Evolutionary conservation across 352 stramenopile species (phyloP), one percentile per base, ranked within the genome.

Genomic region (Globisporangium cystogenes): DNA sequence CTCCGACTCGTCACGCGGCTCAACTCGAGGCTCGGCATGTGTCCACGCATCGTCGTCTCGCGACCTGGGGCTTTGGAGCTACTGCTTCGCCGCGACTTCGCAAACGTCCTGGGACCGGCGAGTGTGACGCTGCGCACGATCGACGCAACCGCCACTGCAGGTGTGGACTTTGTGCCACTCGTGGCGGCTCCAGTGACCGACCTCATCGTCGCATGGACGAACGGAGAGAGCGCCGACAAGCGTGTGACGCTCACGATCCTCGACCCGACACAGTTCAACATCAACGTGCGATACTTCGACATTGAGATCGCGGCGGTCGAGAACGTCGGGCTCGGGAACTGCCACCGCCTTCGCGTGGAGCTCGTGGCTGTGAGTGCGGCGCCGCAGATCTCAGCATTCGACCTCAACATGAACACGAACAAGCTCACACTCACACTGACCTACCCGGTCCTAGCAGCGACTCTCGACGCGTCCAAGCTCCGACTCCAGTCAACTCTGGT

Each of bases 121-220:
- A 62, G 50, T 20, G 70, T 77, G 1, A 59, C 53, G 1, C 43
- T 93, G 4, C 63, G 68, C 18, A 76, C 68, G 0, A 21, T 86
- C 7, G 64, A 72, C 18, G 68, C 55, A 26, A 87, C 82, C n/a
- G 77, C 79, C n/a, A 67, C 40, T 1, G 51, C 49, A 3, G 70
- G 70, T 7, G 55, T 87, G 7, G 82, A 93, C 54, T 90, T 72
- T 50, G 62, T 69, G 2, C 31, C 68, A 7, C 23, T 90, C 4
- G 60, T 27, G 52, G 40, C 14, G 7, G n/a, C 47, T 20, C n/a
- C 29, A 29, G 24, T 36, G 15, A 48, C 31, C 29, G 1, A 58
- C 41, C 18, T 44, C 39, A 15, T 44, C 20, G 23, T 56, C 15
- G 26, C 23, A 18, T 90, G 79, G 79, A 26, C 4, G 8, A 70